A percentile compares a stretch with the other conserved stretches of the same genome.
Evolutionary conservation across 352 stramenopile species (phyloP).

Genomic region (Phytophthora parvispora): DNA sequence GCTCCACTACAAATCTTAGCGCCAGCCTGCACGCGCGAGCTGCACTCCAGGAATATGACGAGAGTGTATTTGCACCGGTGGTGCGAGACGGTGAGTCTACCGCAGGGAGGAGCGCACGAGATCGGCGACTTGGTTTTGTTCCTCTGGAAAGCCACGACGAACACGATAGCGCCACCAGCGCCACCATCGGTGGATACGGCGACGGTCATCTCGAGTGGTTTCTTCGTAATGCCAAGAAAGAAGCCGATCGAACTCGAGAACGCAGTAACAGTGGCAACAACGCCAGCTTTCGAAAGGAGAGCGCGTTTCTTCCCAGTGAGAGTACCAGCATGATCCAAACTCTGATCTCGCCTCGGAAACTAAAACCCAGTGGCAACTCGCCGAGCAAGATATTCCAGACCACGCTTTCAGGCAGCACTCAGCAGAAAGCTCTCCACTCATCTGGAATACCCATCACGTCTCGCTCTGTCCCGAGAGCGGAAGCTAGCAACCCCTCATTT

Average conservation of each 20-base stretch:
- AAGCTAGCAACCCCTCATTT: slow-evolving; percentile 18
- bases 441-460: slow-evolving; percentile 22
- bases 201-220: slow-evolving; percentile 43
- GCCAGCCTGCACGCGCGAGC: slow-evolving; percentile 49
- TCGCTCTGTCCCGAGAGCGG: slow-evolving; percentile 17
- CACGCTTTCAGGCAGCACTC: slow-evolving; percentile 1
- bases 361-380: slow-evolving; percentile 20
- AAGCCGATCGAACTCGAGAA: slow-evolving; percentile 20
- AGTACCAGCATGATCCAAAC: slow-evolving; percentile 49
- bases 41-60: slow-evolving; percentile 73
- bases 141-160: slow-evolving; percentile 31
- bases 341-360: slow-evolving; percentile 47
- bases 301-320: slow-evolving; percentile 22
- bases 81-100: not conserved
- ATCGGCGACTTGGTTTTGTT: slow-evolving; percentile 28
- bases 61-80: slow-evolving; percentile 57
- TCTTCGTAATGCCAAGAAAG: slow-evolving; percentile 30
- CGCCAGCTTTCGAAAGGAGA: slow-evolving; percentile 26
- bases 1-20: slow-evolving; percentile 38
- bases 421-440: not conserved
- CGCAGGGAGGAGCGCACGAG: slow-evolving; percentile 8
- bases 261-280: slow-evolving; percentile 31
- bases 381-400: slow-evolving; percentile 8
- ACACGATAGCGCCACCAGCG: slow-evolving; percentile 27
- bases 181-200: slow-evolving; percentile 34